phyloP scores from a whole-genome alignment of 192 early-diverging fungal genomes.

The Kappamyces sp. region DNA sequence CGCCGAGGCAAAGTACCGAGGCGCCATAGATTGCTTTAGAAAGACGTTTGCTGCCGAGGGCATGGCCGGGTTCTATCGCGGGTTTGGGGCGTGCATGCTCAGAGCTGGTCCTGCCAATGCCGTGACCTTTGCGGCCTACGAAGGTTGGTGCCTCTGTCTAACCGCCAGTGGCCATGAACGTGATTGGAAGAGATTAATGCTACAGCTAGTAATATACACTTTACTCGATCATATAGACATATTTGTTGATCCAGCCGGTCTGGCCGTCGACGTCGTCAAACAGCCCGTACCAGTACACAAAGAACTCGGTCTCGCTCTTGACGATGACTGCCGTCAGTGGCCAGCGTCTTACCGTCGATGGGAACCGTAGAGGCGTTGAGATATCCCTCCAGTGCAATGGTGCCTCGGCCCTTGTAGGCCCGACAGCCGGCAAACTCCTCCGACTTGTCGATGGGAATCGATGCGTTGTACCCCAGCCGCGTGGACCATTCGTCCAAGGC shows the following conservation, averaged over 20 bases:
- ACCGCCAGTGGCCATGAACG: conserved; percentile 48
- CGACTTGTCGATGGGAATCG: not conserved
- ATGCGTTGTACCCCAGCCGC: not conserved
- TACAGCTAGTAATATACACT: not conserved
- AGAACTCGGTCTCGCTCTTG: conserved; percentile 17
- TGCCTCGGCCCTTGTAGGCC: conserved; percentile 23
- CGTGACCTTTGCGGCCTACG: conserved; percentile 86
- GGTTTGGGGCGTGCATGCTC: conserved; percentile 69
- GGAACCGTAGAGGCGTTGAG: conserved; percentile 17
- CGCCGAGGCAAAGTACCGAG: conserved; percentile 59
- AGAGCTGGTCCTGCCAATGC: conserved; percentile 93
- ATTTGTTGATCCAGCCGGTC: conserved; percentile 4
- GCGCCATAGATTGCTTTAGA: conserved; percentile 70
- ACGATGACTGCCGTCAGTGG: conserved; percentile 21
- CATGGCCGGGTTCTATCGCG: conserved; percentile 75
- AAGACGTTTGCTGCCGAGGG: conserved; percentile 78
- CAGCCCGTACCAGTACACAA: conserved; percentile 28
- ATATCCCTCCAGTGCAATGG: conserved; percentile 28
- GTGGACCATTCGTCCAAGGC: conserved; percentile 8
- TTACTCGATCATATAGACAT: no score
- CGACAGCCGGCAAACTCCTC: conserved; percentile 17
- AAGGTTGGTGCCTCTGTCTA: conserved; percentile 15
- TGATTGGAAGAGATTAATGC: conserved; percentile 27
- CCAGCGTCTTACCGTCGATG: conserved; percentile 17
- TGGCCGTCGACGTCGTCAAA: not conserved